Percentiles rank a stretch among this genome's conserved stretches.
phyloP scores from a whole-genome alignment of 306 rosid species.

The Begonia fuchsioides region DNA sequence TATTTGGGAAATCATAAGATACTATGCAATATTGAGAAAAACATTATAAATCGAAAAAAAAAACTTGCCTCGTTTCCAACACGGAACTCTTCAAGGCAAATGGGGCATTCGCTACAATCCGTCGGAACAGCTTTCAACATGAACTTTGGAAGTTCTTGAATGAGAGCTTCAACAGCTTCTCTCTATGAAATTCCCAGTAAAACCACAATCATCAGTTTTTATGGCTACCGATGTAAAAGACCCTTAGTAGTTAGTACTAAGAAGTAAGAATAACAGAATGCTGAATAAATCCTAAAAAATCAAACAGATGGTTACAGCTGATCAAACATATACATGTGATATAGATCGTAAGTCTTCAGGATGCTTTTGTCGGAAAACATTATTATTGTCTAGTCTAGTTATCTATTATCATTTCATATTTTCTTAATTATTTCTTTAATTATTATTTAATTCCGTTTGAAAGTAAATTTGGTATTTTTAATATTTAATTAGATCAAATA shows the following conservation, averaged over 20 bases:
- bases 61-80: conserved; percentile 80
- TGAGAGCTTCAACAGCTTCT: conserved; percentile 98
- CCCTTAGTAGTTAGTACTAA: too few species aligned
- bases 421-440: too few species aligned
- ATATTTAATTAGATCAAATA: too few species aligned
- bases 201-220: conserved; percentile 13
- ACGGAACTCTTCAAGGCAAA: conserved; percentile 88
- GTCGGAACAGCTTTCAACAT: conserved; percentile 94
- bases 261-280: neutral
- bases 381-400: too few species aligned
- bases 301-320: neutral
- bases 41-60: neutral
- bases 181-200: conserved; percentile 40
- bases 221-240: neutral
- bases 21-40: too few species aligned
- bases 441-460: too few species aligned
- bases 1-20: too few species aligned
- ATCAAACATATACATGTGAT: too few species aligned
- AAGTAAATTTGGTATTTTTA: too few species aligned
- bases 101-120: conserved; percentile 96
- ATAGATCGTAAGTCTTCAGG: too few species aligned
- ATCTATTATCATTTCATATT: too few species aligned
- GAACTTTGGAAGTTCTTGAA: conserved; percentile 98
- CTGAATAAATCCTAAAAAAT: neutral
- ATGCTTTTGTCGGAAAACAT: too few species aligned